Percentiles rank a stretch among this genome's conserved stretches.
Conservation (phyloP, 768 basidiomycete species). For the Tulasnella sp. region DNA sequence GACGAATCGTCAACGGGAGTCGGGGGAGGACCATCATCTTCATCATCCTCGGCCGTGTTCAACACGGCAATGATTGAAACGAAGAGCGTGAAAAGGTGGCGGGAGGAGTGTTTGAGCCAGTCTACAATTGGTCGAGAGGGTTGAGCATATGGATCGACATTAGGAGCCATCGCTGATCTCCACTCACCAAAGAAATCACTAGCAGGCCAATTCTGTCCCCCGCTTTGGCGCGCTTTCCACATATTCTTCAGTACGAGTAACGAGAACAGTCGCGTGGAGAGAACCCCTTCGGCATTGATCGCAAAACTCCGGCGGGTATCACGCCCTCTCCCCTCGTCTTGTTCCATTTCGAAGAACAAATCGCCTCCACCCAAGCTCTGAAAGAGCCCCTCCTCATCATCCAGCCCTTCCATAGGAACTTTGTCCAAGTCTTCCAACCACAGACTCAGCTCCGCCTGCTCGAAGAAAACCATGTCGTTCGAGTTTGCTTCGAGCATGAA, state of each 20-base stretch:
- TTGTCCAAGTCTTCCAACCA: not conserved
- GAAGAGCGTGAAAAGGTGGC: not conserved
- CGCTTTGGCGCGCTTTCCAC: not conserved
- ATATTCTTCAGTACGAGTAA: not conserved
- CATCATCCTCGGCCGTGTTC: not conserved
- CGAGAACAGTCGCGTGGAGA: not conserved
- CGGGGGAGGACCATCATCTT: not conserved
- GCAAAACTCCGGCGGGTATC: not conserved
- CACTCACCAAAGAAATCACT: not conserved
- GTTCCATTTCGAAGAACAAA: not conserved
- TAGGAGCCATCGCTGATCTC: not conserved
- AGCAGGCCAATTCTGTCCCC: not conserved
- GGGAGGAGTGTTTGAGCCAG: not conserved
- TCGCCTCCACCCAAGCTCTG: not conserved
- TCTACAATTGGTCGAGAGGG: not conserved
- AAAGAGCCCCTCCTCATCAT: not conserved
- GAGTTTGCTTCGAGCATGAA: constrained; percentile 69
- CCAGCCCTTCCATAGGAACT: not conserved
- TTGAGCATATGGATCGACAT: not conserved
- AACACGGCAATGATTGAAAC: not conserved
- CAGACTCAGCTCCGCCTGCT: not conserved
- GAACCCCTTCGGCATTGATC: constrained; percentile 11
- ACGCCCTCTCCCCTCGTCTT: not conserved
- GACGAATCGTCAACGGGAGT: not conserved
- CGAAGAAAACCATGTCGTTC: constrained; percentile 37